Percentiles rank a stretch among this genome's conserved stretches.
Conservation (phyloP, 108 stramenopile genomes). For the Nitzschia sp. region DNA sequence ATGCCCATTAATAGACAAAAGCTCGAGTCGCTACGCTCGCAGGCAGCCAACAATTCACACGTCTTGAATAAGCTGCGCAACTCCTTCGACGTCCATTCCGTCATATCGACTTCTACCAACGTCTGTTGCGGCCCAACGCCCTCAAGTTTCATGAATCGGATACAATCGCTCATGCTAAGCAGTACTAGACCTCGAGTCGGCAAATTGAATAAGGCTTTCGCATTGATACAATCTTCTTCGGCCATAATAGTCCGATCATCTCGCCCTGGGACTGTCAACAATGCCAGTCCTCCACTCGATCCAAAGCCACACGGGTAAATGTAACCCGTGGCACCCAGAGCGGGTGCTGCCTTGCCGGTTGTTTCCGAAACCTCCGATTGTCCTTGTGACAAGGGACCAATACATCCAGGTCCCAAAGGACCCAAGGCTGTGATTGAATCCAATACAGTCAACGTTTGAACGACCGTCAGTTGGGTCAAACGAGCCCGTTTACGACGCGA, state of each 20-base stretch:
- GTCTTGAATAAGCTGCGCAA: constrained; percentile 19
- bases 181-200: constrained; percentile 58
- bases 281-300: constrained; percentile 74
- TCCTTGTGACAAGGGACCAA: constrained; percentile 52
- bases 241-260: constrained; percentile 72
- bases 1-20: constrained; percentile 23
- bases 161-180: constrained; percentile 44
- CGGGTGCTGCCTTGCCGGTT: constrained; percentile 1
- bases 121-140: neutral
- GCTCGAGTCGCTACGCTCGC: constrained; percentile 12
- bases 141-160: constrained; percentile 19
- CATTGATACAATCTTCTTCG: constrained; percentile 70
- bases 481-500: constrained; percentile 29
- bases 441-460: constrained; percentile 60
- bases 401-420: constrained; percentile 74
- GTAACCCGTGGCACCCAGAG: constrained; percentile 45
- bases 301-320: constrained; percentile 86
- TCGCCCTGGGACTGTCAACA: constrained; percentile 69
- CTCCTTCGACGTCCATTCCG: constrained; percentile 31
- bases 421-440: constrained; percentile 79
- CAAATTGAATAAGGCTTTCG: constrained; percentile 57
- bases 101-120: constrained; percentile 29
- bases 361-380: constrained; percentile 9
- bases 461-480: constrained; percentile 28
- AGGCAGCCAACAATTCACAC: constrained; percentile 19